Base-by-base conservation (phyloP, 2,329 filamentous ascomycete species). In the Incumbomyces delicatus region DNA sequence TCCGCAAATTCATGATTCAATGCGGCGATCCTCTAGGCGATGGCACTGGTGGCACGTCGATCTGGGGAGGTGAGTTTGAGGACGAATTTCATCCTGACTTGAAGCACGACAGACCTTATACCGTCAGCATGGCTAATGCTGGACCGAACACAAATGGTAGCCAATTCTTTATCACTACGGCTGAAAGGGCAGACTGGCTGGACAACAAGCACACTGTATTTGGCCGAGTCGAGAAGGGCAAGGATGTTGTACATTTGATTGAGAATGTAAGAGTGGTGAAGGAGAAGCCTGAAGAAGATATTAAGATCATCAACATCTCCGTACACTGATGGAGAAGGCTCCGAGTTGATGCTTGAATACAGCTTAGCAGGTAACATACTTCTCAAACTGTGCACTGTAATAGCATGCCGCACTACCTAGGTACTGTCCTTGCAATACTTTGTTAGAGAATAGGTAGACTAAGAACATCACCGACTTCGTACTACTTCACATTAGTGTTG, bases 1-100 rank as follows among this genome's bases (percentile, higher is more conserved):
- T 98, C 57, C 81, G 85, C 51, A 95, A 95, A 61, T 98, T 98
- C 69, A 98, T 98, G 94, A 95, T 98, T 50, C 87, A 88, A 54
- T 79, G 78, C 17, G 88, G 88, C 42, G 88, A 95, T 61, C 87
- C 88, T 0, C 67, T 92, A 1, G 88, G 88, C 8, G 87, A 95
- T 59, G 88, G 88, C 3, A 94, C 88, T 0, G 88, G 88, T 37
- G 88, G 88, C 32, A 87, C 94, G 63, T 87, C 82, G 55, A 94
- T 95, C 58, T 95, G 88, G 88, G 87, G 87, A n/a, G 80, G 74
- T 35, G 85, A 92, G 56, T 95, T 95, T 58, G 85, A 84, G 59
- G 92, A 98, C 61, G 92, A 98, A 64, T 95, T 98, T 57, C 42
- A 45, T 29, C 88, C 85, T 57, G 84, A 80, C 14, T 68, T 98